phyloP scores from a whole-genome alignment of 1,139 yeast species.

The Yamadazyma triangularis region DNA sequence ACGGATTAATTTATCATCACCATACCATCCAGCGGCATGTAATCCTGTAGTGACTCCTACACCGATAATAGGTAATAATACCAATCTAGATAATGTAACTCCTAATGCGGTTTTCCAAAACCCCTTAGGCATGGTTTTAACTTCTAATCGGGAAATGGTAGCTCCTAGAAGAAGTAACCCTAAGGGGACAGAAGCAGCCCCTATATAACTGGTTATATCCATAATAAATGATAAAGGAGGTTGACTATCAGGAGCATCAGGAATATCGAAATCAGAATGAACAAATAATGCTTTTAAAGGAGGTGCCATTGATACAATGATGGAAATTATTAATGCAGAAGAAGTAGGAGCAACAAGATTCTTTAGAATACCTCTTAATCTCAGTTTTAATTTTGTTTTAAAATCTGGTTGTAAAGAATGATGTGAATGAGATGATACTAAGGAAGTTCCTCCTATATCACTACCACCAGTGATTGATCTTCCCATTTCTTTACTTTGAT shows the following conservation, averaged over 20 bases:
- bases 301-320: constrained; percentile 76
- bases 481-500: no score
- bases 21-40: constrained; percentile 43
- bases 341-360: constrained; percentile 74
- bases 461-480: constrained; percentile 9
- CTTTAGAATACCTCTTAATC: constrained; percentile 22
- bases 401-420: constrained; percentile 1
- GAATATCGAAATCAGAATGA: constrained; percentile 23
- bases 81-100: constrained; percentile 30
- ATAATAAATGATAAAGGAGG: constrained; percentile 83
- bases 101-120: constrained; percentile 59
- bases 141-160: constrained; percentile 68
- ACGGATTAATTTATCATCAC: constrained; percentile 45
- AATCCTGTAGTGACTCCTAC: constrained; percentile 44
- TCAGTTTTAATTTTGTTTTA: constrained; percentile 5
- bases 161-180: constrained; percentile 83
- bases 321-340: constrained; percentile 54
- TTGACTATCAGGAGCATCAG: constrained; percentile 73
- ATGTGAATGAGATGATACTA: constrained; percentile 2
- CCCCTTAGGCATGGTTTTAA: constrained; percentile 58
- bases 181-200: constrained; percentile 84
- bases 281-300: constrained; percentile 82
- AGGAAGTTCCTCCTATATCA: constrained; percentile 7
- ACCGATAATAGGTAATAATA: constrained; percentile 41
- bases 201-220: constrained; percentile 75